Evolutionary conservation across 768 basidiomycete genomes (phyloP).

Genomic region (Suillus subluteus): DNA sequence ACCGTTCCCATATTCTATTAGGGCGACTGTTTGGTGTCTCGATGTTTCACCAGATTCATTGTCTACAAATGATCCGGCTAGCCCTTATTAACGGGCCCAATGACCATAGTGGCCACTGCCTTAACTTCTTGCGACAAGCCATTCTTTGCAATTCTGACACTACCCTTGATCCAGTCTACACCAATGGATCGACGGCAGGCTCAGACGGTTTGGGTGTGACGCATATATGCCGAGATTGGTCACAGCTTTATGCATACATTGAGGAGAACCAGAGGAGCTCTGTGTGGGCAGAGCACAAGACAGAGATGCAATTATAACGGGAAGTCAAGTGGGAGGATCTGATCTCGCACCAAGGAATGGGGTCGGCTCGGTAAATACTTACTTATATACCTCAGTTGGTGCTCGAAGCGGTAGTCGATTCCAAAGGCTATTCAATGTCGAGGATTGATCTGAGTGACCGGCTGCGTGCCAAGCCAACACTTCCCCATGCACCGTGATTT

Average conservation of each 20-base stretch:
- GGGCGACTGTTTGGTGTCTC: slow-evolving; percentile 29
- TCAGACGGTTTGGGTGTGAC: slow-evolving; percentile 30
- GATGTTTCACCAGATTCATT: slow-evolving; percentile 34
- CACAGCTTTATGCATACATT: slow-evolving; percentile 27
- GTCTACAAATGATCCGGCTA: slow-evolving; percentile 25
- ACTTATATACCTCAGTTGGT: neutral
- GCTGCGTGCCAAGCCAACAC: neutral
- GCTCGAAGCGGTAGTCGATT: neutral
- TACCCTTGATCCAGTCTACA: slow-evolving; percentile 44
- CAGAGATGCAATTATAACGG: neutral
- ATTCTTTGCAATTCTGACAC: slow-evolving; percentile 45
- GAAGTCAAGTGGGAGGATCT: neutral
- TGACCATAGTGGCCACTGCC: slow-evolving; percentile 38
- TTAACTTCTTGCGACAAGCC: slow-evolving; percentile 47
- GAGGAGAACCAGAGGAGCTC: slow-evolving; percentile 22
- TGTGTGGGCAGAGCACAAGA: slow-evolving; percentile 1
- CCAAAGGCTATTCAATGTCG: neutral
- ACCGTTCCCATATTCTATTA: neutral
- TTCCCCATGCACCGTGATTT: neutral
- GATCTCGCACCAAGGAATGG: neutral
- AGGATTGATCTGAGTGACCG: neutral
- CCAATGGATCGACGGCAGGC: slow-evolving; percentile 12
- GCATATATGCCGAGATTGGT: slow-evolving; percentile 35
- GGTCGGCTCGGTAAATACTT: neutral
- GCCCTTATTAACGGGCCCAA: slow-evolving; percentile 1